Evolutionary conservation across 306 rosid species (phyloP).

Genomic region (Prunus mume): DNA sequence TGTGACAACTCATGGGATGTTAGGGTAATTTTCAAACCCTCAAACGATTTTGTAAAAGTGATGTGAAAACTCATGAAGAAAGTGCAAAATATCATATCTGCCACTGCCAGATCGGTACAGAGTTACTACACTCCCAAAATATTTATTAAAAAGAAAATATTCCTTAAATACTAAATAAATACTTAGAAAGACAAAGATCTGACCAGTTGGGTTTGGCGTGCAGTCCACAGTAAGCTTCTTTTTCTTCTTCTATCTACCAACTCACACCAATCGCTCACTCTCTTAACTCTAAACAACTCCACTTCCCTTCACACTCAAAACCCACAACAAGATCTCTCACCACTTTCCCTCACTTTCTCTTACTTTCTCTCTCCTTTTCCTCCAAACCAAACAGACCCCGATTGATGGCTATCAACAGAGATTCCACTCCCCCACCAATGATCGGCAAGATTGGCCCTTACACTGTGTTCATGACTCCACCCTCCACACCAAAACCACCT

Average conservation of each 20-base stretch:
- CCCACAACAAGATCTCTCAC: not conserved
- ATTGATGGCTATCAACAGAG: slow-evolving; percentile 64
- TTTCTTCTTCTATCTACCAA: not conserved
- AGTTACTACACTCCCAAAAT: too few species aligned
- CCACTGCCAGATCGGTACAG: too few species aligned
- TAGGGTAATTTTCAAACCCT: too few species aligned
- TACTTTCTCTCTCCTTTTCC: slow-evolving; percentile 2
- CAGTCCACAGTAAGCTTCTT: not conserved
- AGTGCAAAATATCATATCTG: too few species aligned
- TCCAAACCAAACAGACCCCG: slow-evolving; percentile 5
- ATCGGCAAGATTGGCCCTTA: slow-evolving; percentile 97
- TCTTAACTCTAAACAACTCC: not conserved
- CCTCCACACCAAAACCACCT: slow-evolving; percentile 69
- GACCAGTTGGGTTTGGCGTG: slow-evolving; percentile 41
- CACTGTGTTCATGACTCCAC: slow-evolving; percentile 98
- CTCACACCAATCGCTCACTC: not conserved
- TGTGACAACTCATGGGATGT: too few species aligned
- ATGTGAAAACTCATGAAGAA: too few species aligned
- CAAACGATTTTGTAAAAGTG: too few species aligned
- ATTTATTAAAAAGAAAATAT: not conserved
- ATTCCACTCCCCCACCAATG: slow-evolving; percentile 79
- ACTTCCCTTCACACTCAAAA: slow-evolving; percentile 4
- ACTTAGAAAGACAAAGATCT: slow-evolving; percentile 13
- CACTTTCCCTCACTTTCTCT: not conserved
- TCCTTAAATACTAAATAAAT: not conserved